Base-by-base conservation (phyloP, 768 basidiomycete species). In the Strobilomyces echinocephalus region DNA sequence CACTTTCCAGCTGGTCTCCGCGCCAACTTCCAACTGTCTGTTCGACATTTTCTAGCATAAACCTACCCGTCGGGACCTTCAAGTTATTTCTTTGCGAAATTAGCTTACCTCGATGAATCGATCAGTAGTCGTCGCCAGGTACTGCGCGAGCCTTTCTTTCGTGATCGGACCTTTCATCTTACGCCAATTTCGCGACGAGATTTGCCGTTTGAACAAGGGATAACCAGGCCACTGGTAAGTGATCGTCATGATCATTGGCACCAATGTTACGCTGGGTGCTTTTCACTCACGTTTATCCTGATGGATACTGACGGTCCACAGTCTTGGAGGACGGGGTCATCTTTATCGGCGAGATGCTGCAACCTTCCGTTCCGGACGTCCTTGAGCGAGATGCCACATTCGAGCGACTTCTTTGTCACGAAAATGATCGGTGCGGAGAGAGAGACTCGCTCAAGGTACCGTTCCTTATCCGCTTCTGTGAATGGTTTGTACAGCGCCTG, bases 231-330 rank as follows among this genome's bases (percentile, higher is more conserved):
- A 88, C 87, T 88, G 59, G 35, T 51, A 50, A 48, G 12, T 30
- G n/a, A 38, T 26, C 42, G 28, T 43, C 21, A 26, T 26, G 16
- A 5, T 18, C 8, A 8, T 53, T n/a, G 18, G 39, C 30, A 59
- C 9, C 24, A 18, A 10, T 26, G 8, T 30, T 44, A 18, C 24
- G 11, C 39, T 18, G 4, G 18, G 16, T 12, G 21, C 5, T 44
- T 40, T 43, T 31, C 46, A 53, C 51, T 64, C 47, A 86, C 85
- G 73, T 86, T 82, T 33, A 88, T 74, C 40, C 87, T 79, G 57
- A 88, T 81, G 4, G 84, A 87, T 38, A 88, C 82, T 42, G 85
- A 86, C 9, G 85, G 87, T 5, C 86, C 86, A 39, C 85, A 79
- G 6, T 79, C 76, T 62, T 79, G 74, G 54, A 88, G 82, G 53